These are phyloP conservation scores for Penicillium pancosmium DNA, from an alignment of 495 filamentous ascomycete species.

Conservation along the genomic window DNA sequence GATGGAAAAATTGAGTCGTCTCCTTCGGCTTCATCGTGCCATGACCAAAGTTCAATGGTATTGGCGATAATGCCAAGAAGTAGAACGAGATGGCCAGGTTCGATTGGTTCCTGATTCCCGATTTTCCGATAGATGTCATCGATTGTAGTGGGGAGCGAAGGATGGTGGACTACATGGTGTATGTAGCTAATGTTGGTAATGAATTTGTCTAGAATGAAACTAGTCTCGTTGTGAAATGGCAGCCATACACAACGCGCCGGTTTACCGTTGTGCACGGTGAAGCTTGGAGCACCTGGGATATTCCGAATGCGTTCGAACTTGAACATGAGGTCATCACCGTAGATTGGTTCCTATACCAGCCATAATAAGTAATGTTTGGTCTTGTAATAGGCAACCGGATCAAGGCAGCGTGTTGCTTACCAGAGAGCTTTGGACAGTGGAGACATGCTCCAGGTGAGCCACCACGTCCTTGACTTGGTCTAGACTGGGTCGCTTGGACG, in stretches of 20 bases:
- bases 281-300: not conserved
- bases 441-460: not conserved
- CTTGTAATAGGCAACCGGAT: too few species aligned
- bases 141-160: not conserved
- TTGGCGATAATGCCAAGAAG: not conserved
- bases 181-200: not conserved
- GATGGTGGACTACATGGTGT: not conserved
- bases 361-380: not conserved
- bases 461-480: not conserved
- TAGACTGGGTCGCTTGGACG: not conserved
- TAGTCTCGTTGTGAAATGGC: not conserved
- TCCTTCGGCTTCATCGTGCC: not conserved
- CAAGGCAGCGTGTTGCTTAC: not conserved
- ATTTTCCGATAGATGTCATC: not conserved
- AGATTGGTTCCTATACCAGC: not conserved
- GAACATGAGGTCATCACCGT: not conserved
- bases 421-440: not conserved
- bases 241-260: not conserved
- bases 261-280: not conserved
- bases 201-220: not conserved
- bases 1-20: not conserved
- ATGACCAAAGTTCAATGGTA: not conserved
- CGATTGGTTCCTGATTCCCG: not conserved
- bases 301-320: not conserved
- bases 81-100: not conserved